phyloP scores from a whole-genome alignment of 345 rosid species.

The Noccaea caerulescens region DNA sequence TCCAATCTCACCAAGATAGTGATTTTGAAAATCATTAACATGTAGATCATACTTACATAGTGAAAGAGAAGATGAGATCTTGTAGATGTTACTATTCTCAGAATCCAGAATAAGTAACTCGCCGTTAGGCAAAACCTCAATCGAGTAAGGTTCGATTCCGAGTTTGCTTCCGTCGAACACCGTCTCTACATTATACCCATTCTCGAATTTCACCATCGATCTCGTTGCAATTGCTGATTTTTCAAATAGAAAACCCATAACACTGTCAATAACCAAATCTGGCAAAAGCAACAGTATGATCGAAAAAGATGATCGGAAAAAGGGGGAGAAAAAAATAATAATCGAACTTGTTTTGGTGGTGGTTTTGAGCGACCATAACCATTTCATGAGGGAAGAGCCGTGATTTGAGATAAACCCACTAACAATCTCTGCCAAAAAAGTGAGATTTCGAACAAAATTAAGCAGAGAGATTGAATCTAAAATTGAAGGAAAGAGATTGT shows the following conservation, averaged over 20 bases:
- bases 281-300: conserved; percentile 8
- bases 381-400: conserved; percentile 72
- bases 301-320: neutral
- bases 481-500: conserved; percentile 15
- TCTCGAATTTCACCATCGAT: conserved; percentile 92
- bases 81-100: conserved; percentile 86
- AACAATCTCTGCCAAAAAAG: conserved; percentile 70
- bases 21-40: neutral
- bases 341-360: conserved; percentile 81
- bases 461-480: conserved; percentile 27
- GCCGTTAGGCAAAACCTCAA: conserved; percentile 81
- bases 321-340: conserved; percentile 28
- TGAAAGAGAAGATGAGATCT: conserved; percentile 85
- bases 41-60: conserved; percentile 62
- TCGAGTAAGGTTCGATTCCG: conserved; percentile 83
- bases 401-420: conserved; percentile 76
- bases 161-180: conserved; percentile 99
- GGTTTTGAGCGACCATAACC: conserved; percentile 92
- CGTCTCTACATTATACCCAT: conserved; percentile 95
- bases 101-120: conserved; percentile 92
- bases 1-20: conserved; percentile 7
- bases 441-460: conserved; percentile 19
- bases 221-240: conserved; percentile 72
- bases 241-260: conserved; percentile 18
- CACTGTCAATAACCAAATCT: conserved; percentile 28